Conservation (phyloP, 768 basidiomycete species). For the Rhizopogon salebrosus region DNA sequence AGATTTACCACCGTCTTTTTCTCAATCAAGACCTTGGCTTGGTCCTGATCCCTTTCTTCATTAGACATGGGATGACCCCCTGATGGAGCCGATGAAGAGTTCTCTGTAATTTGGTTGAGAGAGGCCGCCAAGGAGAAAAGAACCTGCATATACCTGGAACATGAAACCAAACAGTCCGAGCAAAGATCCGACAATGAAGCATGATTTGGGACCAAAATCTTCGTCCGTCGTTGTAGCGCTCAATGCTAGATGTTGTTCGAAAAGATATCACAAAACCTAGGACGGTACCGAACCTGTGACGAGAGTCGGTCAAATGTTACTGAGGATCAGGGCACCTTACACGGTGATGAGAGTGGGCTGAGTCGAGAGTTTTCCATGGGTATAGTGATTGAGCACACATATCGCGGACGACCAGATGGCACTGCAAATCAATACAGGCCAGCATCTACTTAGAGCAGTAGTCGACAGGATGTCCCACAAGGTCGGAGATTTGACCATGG, state of each 20-base stretch:
- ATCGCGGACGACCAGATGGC: slow-evolving; percentile 55
- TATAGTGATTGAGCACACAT: slow-evolving; percentile 43
- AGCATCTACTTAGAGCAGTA: slow-evolving; percentile 23
- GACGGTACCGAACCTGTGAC: slow-evolving; percentile 49
- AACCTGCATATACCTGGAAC: slow-evolving; percentile 44
- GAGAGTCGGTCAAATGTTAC: slow-evolving; percentile 23
- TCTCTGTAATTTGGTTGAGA: slow-evolving; percentile 10
- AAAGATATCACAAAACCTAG: slow-evolving; percentile 73
- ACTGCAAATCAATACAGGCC: slow-evolving; percentile 59
- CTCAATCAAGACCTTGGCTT: slow-evolving; percentile 49
- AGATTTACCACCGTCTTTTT: slow-evolving; percentile 68
- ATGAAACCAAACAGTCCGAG: slow-evolving; percentile 66
- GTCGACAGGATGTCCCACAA: slow-evolving; percentile 4
- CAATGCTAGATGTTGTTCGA: slow-evolving; percentile 66
- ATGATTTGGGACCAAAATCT: slow-evolving; percentile 63
- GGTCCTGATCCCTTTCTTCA: slow-evolving; percentile 25
- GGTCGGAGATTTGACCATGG: neutral
- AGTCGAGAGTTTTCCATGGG: slow-evolving; percentile 35
- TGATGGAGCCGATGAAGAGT: slow-evolving; percentile 10
- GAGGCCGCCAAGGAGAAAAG: neutral
- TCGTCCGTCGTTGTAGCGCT: slow-evolving; percentile 69
- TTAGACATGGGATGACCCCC: slow-evolving; percentile 6
- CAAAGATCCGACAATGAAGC: slow-evolving; percentile 46
- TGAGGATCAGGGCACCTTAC: slow-evolving; percentile 31
- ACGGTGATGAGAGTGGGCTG: slow-evolving; percentile 58